Base-by-base conservation (phyloP, 2,329 filamentous ascomycete genomes). In the Ceratocystis lukuohia region DNA sequence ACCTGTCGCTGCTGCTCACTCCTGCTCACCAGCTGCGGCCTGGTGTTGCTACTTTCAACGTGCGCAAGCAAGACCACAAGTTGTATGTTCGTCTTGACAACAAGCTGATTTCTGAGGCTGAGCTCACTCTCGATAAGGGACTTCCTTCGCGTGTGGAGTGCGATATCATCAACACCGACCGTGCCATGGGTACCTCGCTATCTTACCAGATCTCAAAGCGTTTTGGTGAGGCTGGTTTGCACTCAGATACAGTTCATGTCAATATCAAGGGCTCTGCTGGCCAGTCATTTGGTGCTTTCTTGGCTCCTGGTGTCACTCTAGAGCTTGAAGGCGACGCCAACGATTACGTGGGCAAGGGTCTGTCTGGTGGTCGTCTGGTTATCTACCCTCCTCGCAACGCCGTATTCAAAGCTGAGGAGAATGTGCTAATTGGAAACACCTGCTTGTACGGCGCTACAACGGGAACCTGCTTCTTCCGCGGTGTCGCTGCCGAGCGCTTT, bases 181-280 rank as follows among this genome's bases (percentile, higher is more conserved):
- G 93, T 77, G 89, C 91, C 41, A 84, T 96, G 77, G 93, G 93
- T 72, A 92, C 93, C 4, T 96, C 92, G 1, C 83, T 97, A 3
- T 96, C 93, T 0, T 97, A 96, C 80, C 92, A 96, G 70, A 91
- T 97, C 74, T 96, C 91, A 72, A 93, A 92, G 80, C 84, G 89
- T 67, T 96, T 93, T 72, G 92, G 93, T 68, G 90, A 96, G 77
- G 86, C 85, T 71, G 93, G 93, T 71, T 79, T 97, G 63, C 92
- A 92, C 6, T 85, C 91, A 75, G 93, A 96, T 74, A 96, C 93
- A 22, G 91, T 97, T 66, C 93, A 97, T 73, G 90, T 91, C 74
- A 96, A 96, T 74, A 94, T 96, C 75, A 92, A 94, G 80, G 93
- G 93, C 57, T 96, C 93, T 66, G 93, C 93, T 70, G 93, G 93